Evolutionary conservation across 2,329 filamentous ascomycete genomes (phyloP), one percentile per base, ranked within the genome.

Genomic region (Fusarium tuaranense): DNA sequence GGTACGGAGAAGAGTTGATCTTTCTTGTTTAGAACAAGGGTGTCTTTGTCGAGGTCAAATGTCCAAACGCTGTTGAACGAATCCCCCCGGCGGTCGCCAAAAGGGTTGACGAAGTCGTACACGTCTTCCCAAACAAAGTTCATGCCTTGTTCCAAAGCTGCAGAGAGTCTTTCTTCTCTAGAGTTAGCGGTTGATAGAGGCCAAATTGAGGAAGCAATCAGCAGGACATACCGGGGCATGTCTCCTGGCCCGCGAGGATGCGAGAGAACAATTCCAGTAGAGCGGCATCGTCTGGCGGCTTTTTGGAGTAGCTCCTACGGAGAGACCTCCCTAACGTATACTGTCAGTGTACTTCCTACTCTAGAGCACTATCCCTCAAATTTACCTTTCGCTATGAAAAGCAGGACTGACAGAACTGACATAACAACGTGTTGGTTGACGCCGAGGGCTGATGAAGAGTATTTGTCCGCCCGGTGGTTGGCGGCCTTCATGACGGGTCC

Each of bases 51-150:
- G n/a, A 69, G 63, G n/a, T 69, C 63, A 2, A 69, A 67, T 9
- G 44, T 61, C 67, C 67, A 67, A 13, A 55, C 14, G 25, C 55
- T 69, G 10, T 67, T 44, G 8, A 69, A 61, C 1, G 22, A 14
- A 14, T 7, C 30, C 9, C 30, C 30, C 30, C 63, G 25, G 13
- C 3, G 5, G 3, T 67, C 67, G 0, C 55, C 44, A 13, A 55
- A 69, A 22, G 55, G 67, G 30, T 69, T 61, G 0, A 46, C 30
- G 7, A 57, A 14, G 16, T 67, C 67, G 8, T 22, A 46, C 6
- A 34, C 44, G 9, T 39, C 55, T 20, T 55, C 41, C 67, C 67
- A 69, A 2, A 16, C 36, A 1, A 69, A 27, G 3, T 25, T 0
- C 22, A 22, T 22, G 22, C 22, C 30, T 1, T 58, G 4, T 16